Conservation (phyloP, 2,329 filamentous ascomycete species). For the Drechslerella dactyloides region DNA sequence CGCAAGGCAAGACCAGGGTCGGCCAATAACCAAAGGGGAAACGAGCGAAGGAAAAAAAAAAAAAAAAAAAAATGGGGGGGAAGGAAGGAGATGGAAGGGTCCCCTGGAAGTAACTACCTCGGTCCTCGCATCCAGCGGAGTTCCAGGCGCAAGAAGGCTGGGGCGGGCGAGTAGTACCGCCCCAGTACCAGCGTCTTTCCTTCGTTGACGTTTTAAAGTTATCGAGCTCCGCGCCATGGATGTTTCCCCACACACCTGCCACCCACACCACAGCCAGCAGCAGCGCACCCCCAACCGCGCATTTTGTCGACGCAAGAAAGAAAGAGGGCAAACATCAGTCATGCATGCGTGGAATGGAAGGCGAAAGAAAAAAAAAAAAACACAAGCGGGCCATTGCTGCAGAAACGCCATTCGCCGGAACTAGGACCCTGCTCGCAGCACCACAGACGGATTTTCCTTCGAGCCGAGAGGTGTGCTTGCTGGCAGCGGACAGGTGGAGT, state of each 20-base stretch:
- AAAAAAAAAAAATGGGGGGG: conserved; percentile 8
- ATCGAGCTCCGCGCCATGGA: conserved; percentile 51
- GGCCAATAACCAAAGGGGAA: conserved; percentile 19
- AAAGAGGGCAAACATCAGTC: not conserved
- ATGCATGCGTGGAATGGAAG: conserved; percentile 5
- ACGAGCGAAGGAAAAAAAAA: conserved; percentile 2
- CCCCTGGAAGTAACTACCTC: conserved; percentile 44
- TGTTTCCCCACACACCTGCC: conserved; percentile 46
- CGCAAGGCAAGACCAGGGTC: conserved; percentile 26
- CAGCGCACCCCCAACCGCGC: conserved; percentile 6
- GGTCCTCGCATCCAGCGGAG: conserved; percentile 31
- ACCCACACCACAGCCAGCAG: conserved; percentile 16
- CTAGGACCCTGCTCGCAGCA: not conserved
- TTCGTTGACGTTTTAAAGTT: conserved; percentile 50
- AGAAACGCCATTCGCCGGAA: conserved; percentile 1
- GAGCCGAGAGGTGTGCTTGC: not conserved
- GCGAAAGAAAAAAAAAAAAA: not conserved
- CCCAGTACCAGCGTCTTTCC: conserved; percentile 7
- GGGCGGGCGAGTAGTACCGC: conserved; percentile 16
- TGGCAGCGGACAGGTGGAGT: conserved; percentile 39
- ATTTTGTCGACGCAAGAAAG: not conserved
- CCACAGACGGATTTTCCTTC: not conserved
- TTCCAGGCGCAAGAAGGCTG: conserved; percentile 34
- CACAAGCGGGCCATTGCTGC: not conserved
- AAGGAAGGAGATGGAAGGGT: not conserved